These are phyloP conservation scores for Lasiodiplodia sp. DNA, from an alignment of 2,329 filamentous ascomycete genomes.

Conservation along the genomic window DNA sequence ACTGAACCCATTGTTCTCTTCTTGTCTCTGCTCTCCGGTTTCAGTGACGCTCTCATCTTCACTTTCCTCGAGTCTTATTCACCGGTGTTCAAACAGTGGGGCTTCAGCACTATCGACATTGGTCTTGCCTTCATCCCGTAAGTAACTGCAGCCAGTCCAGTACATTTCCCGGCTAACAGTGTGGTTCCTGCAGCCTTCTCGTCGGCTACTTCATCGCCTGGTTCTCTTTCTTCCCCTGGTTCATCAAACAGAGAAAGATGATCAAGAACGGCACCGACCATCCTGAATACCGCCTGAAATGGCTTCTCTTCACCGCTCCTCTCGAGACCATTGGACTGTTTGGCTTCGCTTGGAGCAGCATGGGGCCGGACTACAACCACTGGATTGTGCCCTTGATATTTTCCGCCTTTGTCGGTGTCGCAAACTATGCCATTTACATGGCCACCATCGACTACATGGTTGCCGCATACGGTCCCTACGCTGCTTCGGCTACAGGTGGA, in stretches of 20 bases:
- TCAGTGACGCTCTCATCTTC: slow-evolving; percentile 78
- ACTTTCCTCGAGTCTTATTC: slow-evolving; percentile 76
- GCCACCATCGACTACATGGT: slow-evolving; percentile 81
- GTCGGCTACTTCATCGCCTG: slow-evolving; percentile 71
- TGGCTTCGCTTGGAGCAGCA: slow-evolving; percentile 73
- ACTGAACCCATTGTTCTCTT: slow-evolving; percentile 76
- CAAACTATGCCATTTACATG: slow-evolving; percentile 79
- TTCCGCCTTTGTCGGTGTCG: slow-evolving; percentile 71
- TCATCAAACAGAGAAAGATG: slow-evolving; percentile 58
- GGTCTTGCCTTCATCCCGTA: slow-evolving; percentile 68
- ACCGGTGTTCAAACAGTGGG: slow-evolving; percentile 72
- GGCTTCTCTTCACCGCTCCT: slow-evolving; percentile 68
- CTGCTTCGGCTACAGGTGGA: slow-evolving; percentile 76
- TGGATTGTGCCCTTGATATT: slow-evolving; percentile 76
- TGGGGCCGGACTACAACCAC: slow-evolving; percentile 63
- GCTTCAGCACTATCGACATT: slow-evolving; percentile 63
- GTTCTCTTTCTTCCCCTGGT: slow-evolving; percentile 63
- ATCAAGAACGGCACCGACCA: slow-evolving; percentile 59
- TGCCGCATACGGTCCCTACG: slow-evolving; percentile 74
- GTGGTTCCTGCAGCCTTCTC: slow-evolving; percentile 54
- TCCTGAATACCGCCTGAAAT: slow-evolving; percentile 71
- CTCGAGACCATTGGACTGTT: slow-evolving; percentile 72
- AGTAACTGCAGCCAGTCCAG: slow-evolving; percentile 10
- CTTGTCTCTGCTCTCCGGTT: slow-evolving; percentile 74
- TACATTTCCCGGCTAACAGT: neutral